Base-by-base conservation (phyloP, 176 grass and related monocot genomes). In the Eragrostis curvula region DNA sequence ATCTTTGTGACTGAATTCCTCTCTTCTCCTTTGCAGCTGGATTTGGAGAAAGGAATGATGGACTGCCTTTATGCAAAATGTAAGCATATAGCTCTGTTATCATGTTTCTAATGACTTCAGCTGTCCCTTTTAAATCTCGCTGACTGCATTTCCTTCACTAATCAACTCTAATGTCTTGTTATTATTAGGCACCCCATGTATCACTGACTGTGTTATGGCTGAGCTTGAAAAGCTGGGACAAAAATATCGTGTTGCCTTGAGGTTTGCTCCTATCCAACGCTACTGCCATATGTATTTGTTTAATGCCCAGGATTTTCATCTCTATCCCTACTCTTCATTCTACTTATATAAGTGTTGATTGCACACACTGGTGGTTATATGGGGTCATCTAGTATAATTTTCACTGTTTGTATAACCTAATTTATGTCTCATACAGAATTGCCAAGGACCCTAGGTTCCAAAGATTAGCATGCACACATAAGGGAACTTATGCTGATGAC, bases 31-130 rank as follows among this genome's bases (percentile, higher is more conserved):
- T 39, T 84, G 79, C 88, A 95, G 96, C 83, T 98, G 86, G 92
- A 98, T 98, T 89, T 98, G 84, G 96, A 95, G 80, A 98, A 98
- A 77, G 92, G 92, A 87, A 98, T 98, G 96, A 95, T 95, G 92
- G 90, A 98, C 57, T 98, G 96, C 68, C 88, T 98, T 21, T 98
- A 98, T 93, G 96, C 96, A 77, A 98, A 98, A 93, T 98, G 96
- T 98, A 75, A 87, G 88, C 69, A 36, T 43, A 9, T 30, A 68
- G 21, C 28, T 9, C 12, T 29, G 28, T 60, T 80, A 25, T 40
- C 43, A 32, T 28, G 5, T 71, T 70, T 8, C 13, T 70, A 62
- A 18, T 48, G 64, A 40, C 46, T 13, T 69, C 32, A 47, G 53
- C 45, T 17, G 40, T 20, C 6, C 20, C 9, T 88, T 68, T 52